Percentiles rank a stretch among this genome's conserved stretches.
Evolutionary conservation across 306 rosid species (phyloP).

Genomic region (Malus domestica): DNA sequence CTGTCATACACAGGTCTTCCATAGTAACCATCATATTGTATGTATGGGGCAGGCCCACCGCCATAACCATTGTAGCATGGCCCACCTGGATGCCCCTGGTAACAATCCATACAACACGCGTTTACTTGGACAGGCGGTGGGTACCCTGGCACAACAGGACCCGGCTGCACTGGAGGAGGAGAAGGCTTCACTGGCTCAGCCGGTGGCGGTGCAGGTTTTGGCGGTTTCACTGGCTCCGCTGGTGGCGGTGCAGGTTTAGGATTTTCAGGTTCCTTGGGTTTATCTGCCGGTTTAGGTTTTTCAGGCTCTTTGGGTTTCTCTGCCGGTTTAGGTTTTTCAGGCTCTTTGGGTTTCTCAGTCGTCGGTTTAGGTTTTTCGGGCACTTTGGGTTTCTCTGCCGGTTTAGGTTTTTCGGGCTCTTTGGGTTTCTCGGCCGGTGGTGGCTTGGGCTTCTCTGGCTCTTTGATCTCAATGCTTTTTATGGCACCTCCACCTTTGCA

Average conservation of each 20-base stretch:
- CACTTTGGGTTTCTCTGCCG: neutral
- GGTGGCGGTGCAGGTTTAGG: too few species aligned
- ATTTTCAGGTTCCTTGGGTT: neutral
- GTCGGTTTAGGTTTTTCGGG: conserved; percentile 18
- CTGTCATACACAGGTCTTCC: neutral
- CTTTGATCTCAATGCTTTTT: conserved; percentile 53
- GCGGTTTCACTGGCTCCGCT: neutral
- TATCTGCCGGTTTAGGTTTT: neutral
- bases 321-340: conserved; percentile 13
- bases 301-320: neutral
- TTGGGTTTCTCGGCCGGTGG: neutral
- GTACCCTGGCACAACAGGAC: neutral
- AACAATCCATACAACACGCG: neutral
- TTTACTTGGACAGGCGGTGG: neutral
- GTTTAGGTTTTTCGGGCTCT: neutral
- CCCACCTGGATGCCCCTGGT: neutral
- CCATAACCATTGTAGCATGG: neutral
- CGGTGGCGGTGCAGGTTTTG: neutral
- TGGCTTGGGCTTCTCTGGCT: conserved; percentile 30
- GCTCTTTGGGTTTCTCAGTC: conserved; percentile 7
- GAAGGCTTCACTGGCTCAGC: neutral
- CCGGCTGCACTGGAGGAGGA: neutral
- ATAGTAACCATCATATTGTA: neutral
- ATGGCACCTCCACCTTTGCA: conserved; percentile 49
- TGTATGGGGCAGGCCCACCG: neutral